Percentiles rank a stretch among this genome's conserved stretches.
These are phyloP conservation scores for Starmerella vaccinii DNA, from an alignment of 805 yeast genomes.

Conservation along the genomic window DNA sequence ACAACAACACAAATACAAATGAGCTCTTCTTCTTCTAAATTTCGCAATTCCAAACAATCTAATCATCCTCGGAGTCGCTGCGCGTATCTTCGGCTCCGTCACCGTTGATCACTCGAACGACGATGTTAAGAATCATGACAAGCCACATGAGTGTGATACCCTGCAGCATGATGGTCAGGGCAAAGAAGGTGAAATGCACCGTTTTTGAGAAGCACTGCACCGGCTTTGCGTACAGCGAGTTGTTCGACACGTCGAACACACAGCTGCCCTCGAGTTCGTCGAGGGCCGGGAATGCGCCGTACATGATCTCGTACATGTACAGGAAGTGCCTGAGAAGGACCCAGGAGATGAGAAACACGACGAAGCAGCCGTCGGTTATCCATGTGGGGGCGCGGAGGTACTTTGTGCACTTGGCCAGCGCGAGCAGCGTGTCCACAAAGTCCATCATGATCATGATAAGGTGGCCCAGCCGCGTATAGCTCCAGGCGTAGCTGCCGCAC, in stretches of 20 bases:
- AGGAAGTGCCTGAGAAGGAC: slow-evolving; percentile 59
- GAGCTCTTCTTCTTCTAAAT: neutral
- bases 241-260: slow-evolving; percentile 24
- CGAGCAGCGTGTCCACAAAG: slow-evolving; percentile 60
- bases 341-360: slow-evolving; percentile 60
- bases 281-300: slow-evolving; percentile 42
- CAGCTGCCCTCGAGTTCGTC: slow-evolving; percentile 30
- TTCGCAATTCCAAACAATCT: neutral
- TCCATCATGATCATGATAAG: slow-evolving; percentile 73
- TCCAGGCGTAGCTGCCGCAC: slow-evolving; percentile 60
- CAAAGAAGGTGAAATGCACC: slow-evolving; percentile 38
- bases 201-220: slow-evolving; percentile 30
- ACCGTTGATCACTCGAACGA: slow-evolving; percentile 59
- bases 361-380: slow-evolving; percentile 60
- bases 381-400: slow-evolving; percentile 48
- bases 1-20: too few relatives aligned
- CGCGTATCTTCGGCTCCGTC: slow-evolving; percentile 76
- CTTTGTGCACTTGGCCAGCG: slow-evolving; percentile 66
- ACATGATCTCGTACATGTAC: slow-evolving; percentile 56
- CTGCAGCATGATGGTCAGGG: slow-evolving; percentile 57
- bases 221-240: slow-evolving; percentile 9
- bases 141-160: slow-evolving; percentile 61
- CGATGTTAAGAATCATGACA: slow-evolving; percentile 60
- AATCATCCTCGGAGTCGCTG: slow-evolving; percentile 52
- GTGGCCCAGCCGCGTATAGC: slow-evolving; percentile 70